A percentile compares a stretch with the other conserved stretches of the same genome.
Evolutionary conservation across 2,329 filamentous ascomycete genomes (phyloP).

Genomic region (Talaromyces sp.): DNA sequence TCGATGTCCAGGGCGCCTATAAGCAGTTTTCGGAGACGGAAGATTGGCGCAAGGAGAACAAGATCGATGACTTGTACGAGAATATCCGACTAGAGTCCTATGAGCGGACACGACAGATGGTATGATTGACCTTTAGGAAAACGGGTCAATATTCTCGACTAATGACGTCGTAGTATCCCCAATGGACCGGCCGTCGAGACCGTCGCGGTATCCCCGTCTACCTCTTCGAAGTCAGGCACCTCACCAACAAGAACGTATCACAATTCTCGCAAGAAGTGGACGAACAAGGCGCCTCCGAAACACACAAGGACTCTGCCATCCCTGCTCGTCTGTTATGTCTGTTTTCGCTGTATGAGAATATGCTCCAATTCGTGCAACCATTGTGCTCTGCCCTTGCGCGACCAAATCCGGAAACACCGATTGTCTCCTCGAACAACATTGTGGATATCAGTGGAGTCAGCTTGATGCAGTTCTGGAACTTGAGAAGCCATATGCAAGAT

Average conservation of each 20-base stretch:
- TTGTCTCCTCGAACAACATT: conserved; percentile 90
- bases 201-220: conserved; percentile 88
- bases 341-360: conserved; percentile 90
- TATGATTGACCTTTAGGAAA: conserved; percentile 39
- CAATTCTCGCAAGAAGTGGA: conserved; percentile 61
- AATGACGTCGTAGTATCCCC: conserved; percentile 65
- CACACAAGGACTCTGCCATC: conserved; percentile 55
- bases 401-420: conserved; percentile 72
- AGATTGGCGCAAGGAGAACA: conserved; percentile 76
- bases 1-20: conserved; percentile 71
- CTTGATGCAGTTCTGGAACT: conserved; percentile 91
- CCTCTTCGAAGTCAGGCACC: conserved; percentile 78
- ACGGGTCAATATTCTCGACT: background rate
- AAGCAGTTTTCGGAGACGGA: conserved; percentile 85
- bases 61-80: conserved; percentile 74
- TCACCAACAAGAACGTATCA: conserved; percentile 76
- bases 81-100: conserved; percentile 83
- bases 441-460: conserved; percentile 87
- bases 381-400: conserved; percentile 76
- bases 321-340: conserved; percentile 75
- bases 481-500: conserved; percentile 91
- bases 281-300: conserved; percentile 51
- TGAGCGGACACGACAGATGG: conserved; percentile 69
- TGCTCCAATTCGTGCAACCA: conserved; percentile 81
- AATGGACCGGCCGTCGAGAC: conserved; percentile 91